Evolutionary conservation across 2,329 filamentous ascomycete species (phyloP), one percentile per base, ranked within the genome.

Genomic region (Paradendryphiella salina): DNA sequence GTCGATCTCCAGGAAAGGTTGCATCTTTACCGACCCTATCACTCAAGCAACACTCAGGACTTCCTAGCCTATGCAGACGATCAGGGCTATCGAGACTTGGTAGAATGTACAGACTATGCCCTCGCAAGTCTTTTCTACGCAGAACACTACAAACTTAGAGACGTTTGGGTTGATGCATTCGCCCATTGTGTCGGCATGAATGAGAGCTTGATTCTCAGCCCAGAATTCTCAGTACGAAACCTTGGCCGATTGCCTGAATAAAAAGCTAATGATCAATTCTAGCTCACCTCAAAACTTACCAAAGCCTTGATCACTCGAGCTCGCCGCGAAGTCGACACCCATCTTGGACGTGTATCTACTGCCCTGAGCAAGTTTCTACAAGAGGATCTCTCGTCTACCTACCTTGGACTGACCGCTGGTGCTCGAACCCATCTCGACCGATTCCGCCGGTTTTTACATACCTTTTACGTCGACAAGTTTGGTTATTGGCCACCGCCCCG

Each of bases 141-240:
- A 1, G 89, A 93, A 64, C 75, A 79, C 17, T 86, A 85, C 57
- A 80, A 82, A 43, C 71, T 87, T 20, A 77, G 76, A 45, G 79
- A 84, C n/a, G 72, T 89, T 10, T 93, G 89, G 77, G 80, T 85
- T 9, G 82, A 89, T 63, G 85, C 89, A 0, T 90, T 92, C 71
- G 80, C 82, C 11, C 89, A 94, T 64, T 90, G 88, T 65, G 86
- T 87, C 29, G 89, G 89, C 35, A 91, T 93, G 88, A 82, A 81
- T 52, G 82, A 87, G 15, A 76, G 76, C 20, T 55, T 92, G 4
- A 75, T 78, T 33, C 64, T 73, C 5, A 82, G 80, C 57, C 68
- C 79, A 1, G 87, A 88, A 55, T 88, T 85, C 54, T 75, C 80
- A 68, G 85, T 86, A 75, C 60, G 81, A 73, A 13, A 11, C 5